Percentiles rank a stretch among this genome's conserved stretches.
These are phyloP conservation scores for Protomyces pachydermus DNA, from an alignment of 1,139 yeast genomes.

Conservation along the genomic window DNA sequence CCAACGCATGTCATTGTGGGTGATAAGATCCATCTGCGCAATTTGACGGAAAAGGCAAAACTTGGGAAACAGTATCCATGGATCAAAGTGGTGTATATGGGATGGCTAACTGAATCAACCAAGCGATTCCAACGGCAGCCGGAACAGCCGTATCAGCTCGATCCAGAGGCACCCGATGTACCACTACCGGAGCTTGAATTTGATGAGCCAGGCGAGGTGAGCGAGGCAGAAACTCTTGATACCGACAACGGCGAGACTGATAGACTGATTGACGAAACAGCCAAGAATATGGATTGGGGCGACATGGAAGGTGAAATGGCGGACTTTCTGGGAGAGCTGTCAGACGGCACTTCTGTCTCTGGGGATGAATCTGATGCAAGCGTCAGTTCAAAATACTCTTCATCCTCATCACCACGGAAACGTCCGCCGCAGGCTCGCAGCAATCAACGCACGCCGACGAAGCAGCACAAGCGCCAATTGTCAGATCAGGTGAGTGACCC, in stretches of 20 bases:
- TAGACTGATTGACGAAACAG: conserved; percentile 30
- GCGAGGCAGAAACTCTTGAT: conserved; percentile 14
- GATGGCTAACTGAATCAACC: conserved; percentile 85
- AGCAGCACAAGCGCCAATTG: conserved; percentile 39
- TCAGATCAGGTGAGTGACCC: conserved; percentile 33
- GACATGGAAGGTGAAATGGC: conserved; percentile 58
- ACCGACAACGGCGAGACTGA: conserved; percentile 32
- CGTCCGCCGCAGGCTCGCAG: conserved; percentile 34
- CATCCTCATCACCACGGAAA: conserved; percentile 16
- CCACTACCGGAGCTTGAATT: conserved; percentile 1
- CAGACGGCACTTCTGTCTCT: conserved; percentile 44
- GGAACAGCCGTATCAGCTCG: conserved; percentile 49
- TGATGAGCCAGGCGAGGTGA: conserved; percentile 11
- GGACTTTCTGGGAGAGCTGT: conserved; percentile 54
- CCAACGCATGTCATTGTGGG: conserved; percentile 88
- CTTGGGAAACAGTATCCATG: conserved; percentile 46
- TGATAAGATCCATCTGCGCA: conserved; percentile 57
- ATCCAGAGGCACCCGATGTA: conserved; percentile 17
- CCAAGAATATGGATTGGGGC: conserved; percentile 35
- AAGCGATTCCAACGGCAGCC: conserved; percentile 70
- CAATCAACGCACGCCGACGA: neutral
- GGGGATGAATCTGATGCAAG: conserved; percentile 22
- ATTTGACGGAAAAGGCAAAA: conserved; percentile 54
- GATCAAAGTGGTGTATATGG: conserved; percentile 79
- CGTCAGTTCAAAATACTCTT: conserved; percentile 3